phyloP scores from a whole-genome alignment of 2,329 filamentous ascomycete genomes.

The Fusarium begoniae region DNA sequence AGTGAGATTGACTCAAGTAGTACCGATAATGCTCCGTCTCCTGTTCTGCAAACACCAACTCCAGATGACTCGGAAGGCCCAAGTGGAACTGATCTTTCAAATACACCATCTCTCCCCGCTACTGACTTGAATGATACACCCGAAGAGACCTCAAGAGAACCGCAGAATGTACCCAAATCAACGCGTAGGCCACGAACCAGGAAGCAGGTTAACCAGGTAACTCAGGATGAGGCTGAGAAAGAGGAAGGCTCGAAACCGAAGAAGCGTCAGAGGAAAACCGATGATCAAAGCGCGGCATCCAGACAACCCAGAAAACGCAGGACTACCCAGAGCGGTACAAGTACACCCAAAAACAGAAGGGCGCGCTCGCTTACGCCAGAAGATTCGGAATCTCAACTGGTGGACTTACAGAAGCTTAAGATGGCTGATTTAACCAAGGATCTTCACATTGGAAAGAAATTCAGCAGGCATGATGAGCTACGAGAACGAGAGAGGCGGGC shows the following conservation, averaged over 20 bases:
- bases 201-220: conserved; percentile 16
- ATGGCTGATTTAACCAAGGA: conserved; percentile 79
- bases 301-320: conserved; percentile 44
- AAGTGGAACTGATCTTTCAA: conserved; percentile 23
- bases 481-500: conserved; percentile 68
- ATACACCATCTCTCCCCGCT: conserved; percentile 13
- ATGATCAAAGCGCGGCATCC: conserved; percentile 30
- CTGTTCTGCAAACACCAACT: conserved; percentile 19
- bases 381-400: conserved; percentile 67
- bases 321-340: conserved; percentile 37
- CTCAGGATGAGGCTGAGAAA: conserved; percentile 22
- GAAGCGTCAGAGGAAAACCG: conserved; percentile 48
- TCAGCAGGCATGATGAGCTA: conserved; percentile 77
- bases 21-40: background rate
- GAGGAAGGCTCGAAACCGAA: conserved; percentile 40
- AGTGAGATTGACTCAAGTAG: background rate
- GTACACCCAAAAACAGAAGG: conserved; percentile 44
- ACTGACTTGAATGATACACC: conserved; percentile 13
- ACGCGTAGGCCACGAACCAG: conserved; percentile 32
- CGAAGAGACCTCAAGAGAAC: conserved; percentile 11
- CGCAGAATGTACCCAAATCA: conserved; percentile 6
- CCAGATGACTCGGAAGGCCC: conserved; percentile 23
- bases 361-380: conserved; percentile 67
- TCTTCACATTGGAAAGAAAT: conserved; percentile 76
- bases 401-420: conserved; percentile 73